Evolutionary conservation across 306 rosid genomes (phyloP).

Genomic region (Potentilla sterilis): DNA sequence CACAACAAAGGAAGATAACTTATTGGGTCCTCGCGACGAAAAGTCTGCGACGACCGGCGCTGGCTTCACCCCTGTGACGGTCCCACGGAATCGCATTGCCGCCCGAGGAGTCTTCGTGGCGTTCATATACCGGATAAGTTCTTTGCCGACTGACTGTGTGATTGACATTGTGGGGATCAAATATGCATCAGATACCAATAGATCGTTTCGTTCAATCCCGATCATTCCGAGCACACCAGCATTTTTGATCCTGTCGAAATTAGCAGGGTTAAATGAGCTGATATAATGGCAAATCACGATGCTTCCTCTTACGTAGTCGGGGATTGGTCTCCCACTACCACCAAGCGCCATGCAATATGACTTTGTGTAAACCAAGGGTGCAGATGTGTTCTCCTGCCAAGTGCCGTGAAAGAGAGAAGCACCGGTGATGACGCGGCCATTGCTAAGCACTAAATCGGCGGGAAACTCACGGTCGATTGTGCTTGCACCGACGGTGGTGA

Average conservation of each 20-base stretch:
- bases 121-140: neutral
- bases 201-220: neutral
- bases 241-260: neutral
- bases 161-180: neutral
- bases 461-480: neutral
- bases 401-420: neutral
- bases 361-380: neutral
- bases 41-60: neutral
- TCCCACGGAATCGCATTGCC: neutral
- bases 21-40: neutral
- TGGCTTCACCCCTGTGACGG: neutral
- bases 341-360: neutral
- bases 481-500: neutral
- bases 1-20: neutral
- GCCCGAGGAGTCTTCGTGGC: neutral
- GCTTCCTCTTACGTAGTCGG: neutral
- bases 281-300: neutral
- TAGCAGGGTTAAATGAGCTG: neutral
- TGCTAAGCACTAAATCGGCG: neutral
- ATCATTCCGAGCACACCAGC: neutral
- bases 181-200: neutral
- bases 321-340: neutral
- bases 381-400: neutral
- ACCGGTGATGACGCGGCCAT: neutral
- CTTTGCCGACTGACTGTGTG: neutral